Conservation (phyloP, 306 rosid species). For the Begonia loranthoides region DNA sequence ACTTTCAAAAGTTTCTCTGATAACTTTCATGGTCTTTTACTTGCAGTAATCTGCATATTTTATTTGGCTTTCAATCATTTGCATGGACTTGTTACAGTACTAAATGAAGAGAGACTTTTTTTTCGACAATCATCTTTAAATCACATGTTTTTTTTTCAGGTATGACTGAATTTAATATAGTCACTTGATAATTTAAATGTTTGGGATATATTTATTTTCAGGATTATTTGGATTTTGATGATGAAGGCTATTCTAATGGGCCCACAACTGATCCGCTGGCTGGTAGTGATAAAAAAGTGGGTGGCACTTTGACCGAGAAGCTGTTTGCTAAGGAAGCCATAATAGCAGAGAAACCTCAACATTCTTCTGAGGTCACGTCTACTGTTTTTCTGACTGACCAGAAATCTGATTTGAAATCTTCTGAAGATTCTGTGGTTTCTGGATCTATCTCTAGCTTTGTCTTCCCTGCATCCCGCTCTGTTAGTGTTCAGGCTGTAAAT, state of each 20-base stretch:
- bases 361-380: constrained; percentile 19
- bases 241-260: constrained; percentile 37
- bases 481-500: constrained; percentile 9
- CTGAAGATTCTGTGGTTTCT: constrained; percentile 21
- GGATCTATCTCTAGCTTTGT: constrained; percentile 21
- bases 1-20: too few relatives aligned
- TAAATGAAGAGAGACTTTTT: too few relatives aligned
- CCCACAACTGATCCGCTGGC: constrained; percentile 16
- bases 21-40: too few relatives aligned
- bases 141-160: too few relatives aligned
- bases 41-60: too few relatives aligned
- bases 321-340: constrained; percentile 15
- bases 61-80: too few relatives aligned
- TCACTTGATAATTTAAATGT: background rate
- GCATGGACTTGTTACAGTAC: too few relatives aligned
- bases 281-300: constrained; percentile 24
- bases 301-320: constrained; percentile 16
- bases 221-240: constrained; percentile 73
- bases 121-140: too few relatives aligned
- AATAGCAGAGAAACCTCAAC: constrained; percentile 18
- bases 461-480: background rate
- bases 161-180: too few relatives aligned
- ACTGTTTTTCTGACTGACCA: constrained; percentile 13
- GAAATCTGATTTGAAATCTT: constrained; percentile 14
- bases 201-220: constrained; percentile 1